Evolutionary conservation across 352 stramenopile genomes (phyloP).

Genomic region (Achlya hypogyna): DNA sequence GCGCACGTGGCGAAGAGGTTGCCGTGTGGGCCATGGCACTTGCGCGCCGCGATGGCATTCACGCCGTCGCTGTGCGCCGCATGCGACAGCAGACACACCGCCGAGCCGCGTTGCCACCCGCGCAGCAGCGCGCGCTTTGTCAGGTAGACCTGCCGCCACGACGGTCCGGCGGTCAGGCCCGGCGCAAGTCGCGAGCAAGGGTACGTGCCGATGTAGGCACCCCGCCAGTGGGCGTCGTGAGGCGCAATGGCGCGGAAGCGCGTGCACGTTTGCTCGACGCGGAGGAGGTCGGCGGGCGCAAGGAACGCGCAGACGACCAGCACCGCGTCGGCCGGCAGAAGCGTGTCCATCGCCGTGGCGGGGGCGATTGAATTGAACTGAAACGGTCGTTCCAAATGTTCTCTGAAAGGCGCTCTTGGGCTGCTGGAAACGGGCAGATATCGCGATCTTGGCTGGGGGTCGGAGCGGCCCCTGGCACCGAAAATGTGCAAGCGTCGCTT

Average conservation of each 20-base stretch:
- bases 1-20: conserved; percentile 19
- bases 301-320: conserved; percentile 3
- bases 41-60: conserved; percentile 8
- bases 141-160: conserved; percentile 14
- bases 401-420: not conserved
- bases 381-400: not conserved
- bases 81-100: not conserved
- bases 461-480: not conserved
- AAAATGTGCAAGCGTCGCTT: not conserved
- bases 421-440: not conserved
- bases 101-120: not conserved
- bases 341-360: not conserved
- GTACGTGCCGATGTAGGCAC: not conserved
- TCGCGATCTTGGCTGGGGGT: not conserved
- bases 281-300: not conserved
- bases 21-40: not conserved
- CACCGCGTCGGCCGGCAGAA: not conserved
- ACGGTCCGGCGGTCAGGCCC: not conserved
- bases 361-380: not conserved
- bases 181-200: not conserved
- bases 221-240: not conserved
- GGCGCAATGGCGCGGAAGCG: not conserved
- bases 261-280: not conserved
- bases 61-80: not conserved
- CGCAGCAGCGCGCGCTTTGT: not conserved